Conservation (phyloP, 2,329 filamentous ascomycete species). For the Epichloe hybrida region DNA sequence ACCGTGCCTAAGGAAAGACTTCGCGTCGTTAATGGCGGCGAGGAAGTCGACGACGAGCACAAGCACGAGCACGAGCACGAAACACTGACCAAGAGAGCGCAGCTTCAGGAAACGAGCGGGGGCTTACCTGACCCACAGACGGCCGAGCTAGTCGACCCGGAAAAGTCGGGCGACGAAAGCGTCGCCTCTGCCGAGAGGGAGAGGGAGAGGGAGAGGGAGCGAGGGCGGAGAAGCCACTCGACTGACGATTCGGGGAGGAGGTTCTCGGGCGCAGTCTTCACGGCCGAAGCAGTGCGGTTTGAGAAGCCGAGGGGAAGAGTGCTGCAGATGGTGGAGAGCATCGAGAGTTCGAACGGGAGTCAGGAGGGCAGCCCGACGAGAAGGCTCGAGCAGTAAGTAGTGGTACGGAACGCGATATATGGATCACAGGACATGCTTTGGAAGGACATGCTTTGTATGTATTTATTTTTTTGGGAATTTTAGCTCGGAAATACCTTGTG, state of each 20-base stretch:
- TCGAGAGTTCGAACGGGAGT: slow-evolving; percentile 32
- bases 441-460: not conserved
- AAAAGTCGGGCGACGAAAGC: not conserved
- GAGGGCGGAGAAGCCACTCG: slow-evolving; percentile 12
- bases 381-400: not conserved
- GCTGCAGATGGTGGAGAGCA: slow-evolving; percentile 40
- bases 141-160: slow-evolving; percentile 28
- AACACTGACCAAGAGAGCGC: slow-evolving; percentile 7
- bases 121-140: slow-evolving; percentile 14
- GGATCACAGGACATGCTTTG: not conserved
- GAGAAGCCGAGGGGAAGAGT: slow-evolving; percentile 33
- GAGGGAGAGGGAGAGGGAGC: too few species aligned
- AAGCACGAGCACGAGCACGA: not conserved
- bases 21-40: slow-evolving; percentile 75
- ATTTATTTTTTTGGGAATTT: not conserved
- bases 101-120: not conserved
- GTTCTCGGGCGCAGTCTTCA: slow-evolving; percentile 24
- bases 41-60: slow-evolving; percentile 13
- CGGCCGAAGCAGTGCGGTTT: slow-evolving; percentile 33
- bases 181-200: not conserved
- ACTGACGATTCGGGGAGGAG: slow-evolving; percentile 18
- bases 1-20: slow-evolving; percentile 80
- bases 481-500: not conserved
- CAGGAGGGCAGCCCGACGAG: slow-evolving; percentile 25
- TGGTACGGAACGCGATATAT: not conserved